Evolutionary conservation across 352 stramenopile genomes (phyloP).

Genomic region (Globisporangium acanthophoron): DNA sequence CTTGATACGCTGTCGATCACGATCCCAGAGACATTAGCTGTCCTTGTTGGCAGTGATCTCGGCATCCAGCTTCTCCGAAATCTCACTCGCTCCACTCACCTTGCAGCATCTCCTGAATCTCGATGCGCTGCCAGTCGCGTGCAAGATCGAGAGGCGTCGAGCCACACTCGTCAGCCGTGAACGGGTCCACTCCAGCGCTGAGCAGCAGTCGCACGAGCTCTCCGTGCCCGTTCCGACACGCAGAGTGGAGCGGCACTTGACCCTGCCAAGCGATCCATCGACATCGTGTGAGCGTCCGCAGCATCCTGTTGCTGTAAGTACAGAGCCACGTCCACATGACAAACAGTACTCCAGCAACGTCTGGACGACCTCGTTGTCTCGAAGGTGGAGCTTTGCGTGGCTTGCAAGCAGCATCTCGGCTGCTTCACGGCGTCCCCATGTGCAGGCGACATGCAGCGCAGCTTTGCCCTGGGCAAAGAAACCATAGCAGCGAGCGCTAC

Average conservation of each 20-base stretch:
- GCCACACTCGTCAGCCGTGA: conserved; percentile 43
- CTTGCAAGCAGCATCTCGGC: conserved; percentile 32
- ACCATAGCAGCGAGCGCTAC: not conserved
- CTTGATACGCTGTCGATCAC: conserved; percentile 7
- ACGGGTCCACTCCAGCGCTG: conserved; percentile 24
- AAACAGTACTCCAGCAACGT: not conserved
- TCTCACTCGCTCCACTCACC: conserved; percentile 15
- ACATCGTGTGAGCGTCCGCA: not conserved
- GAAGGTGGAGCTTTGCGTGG: conserved; percentile 20
- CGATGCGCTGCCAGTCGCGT: conserved; percentile 45
- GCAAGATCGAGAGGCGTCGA: conserved; percentile 48
- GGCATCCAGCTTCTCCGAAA: not conserved
- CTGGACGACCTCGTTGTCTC: conserved; percentile 33
- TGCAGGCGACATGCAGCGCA: conserved; percentile 45
- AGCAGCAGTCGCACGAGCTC: conserved; percentile 38
- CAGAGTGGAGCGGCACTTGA: conserved; percentile 43
- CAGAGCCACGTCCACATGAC: not conserved
- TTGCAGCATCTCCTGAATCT: conserved; percentile 40
- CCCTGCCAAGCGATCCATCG: conserved; percentile 20
- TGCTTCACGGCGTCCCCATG: conserved; percentile 41
- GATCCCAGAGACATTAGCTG: not conserved
- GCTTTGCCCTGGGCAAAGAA: conserved; percentile 31
- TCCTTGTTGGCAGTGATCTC: not conserved
- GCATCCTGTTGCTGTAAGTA: not conserved
- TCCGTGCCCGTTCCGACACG: conserved; percentile 53